Evolutionary conservation across 257 asterid species (phyloP).

Genomic region (Paulownia fortunei): DNA sequence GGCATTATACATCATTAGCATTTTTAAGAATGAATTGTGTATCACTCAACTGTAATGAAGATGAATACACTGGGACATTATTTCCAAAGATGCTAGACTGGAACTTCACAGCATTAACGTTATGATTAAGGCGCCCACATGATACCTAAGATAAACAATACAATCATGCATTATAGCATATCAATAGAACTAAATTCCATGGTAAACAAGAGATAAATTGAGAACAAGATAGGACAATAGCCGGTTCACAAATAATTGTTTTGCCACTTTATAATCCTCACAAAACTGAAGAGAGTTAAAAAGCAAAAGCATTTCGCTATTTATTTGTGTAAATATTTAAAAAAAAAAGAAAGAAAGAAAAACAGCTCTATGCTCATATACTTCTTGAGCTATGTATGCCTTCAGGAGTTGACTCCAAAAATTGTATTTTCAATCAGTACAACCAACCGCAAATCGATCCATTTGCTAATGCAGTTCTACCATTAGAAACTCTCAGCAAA

Average conservation of each 20-base stretch:
- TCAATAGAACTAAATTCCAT: not conserved
- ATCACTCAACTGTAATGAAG: slow-evolving; percentile 70
- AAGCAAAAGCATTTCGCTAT: too few species aligned
- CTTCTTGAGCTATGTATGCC: not conserved
- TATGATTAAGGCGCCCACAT: slow-evolving; percentile 32
- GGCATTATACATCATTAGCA: not conserved
- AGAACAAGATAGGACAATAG: not conserved
- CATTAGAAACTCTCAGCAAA: not conserved
- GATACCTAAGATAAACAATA: slow-evolving; percentile 47
- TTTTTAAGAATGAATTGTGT: not conserved
- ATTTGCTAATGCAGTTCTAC: not conserved
- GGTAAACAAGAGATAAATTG: not conserved
- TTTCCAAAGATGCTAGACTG: slow-evolving; percentile 65
- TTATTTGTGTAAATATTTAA: too few species aligned
- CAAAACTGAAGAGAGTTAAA: too few species aligned
- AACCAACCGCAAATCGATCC: too few species aligned
- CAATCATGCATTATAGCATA: not conserved
- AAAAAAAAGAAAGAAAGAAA: not conserved
- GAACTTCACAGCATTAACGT: slow-evolving; percentile 55
- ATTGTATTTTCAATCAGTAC: not conserved
- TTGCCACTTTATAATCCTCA: too few species aligned
- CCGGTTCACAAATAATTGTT: not conserved
- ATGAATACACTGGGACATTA: slow-evolving; percentile 45
- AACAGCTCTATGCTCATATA: not conserved
- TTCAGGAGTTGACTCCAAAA: not conserved